Evolutionary conservation across 345 rosid species (phyloP), one percentile per base, ranked within the genome.

Genomic region (Schrenkiella parvula): DNA sequence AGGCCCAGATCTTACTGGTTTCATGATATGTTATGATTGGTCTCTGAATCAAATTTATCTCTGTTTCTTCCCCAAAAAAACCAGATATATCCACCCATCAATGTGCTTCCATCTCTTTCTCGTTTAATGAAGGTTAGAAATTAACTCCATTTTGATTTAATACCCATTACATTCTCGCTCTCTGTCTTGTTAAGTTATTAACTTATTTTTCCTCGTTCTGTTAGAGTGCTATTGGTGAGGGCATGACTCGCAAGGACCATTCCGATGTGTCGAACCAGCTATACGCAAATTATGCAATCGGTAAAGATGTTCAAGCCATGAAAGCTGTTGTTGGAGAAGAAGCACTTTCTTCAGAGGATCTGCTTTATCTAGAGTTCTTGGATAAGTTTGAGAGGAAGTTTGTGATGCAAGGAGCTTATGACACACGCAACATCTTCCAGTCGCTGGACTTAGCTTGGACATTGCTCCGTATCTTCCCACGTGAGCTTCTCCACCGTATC

Each of bases 241-340:
- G 97, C 15, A 93, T 91, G 97, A 91, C 98, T 61, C 93, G 96
- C 6, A 77, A 85, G 58, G 98, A 91, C 83, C 98, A 93, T 76
- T 57, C 97, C 0, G 97, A 93, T 78, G 96, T 93, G 64, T 93
- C 98, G 56, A 93, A 91, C 84, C 97, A 93, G 97, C 81, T 95
- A 22, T 95, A 95, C 54, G 99, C 99, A 67, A 95, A 95, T 38
- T 95, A 95, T 84, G 99, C 98, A 14, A 95, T 91, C 67, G 99
- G 99, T 37, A 95, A 95, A 79, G 98, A 91, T 77, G 98, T 95
- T 28, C 98, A 95, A 77, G 99, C 99, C 10, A 95, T 95, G 99
- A 95, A 95, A 81, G 98, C 96, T 74, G 99, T 95, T 67, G 99
- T 95, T 28, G 99, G 99, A 89, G 99, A 91, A 73, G 98, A 95